Evolutionary conservation across 164 flowering plant species (phyloP).

Genomic region (Stephania yunnanensis): DNA sequence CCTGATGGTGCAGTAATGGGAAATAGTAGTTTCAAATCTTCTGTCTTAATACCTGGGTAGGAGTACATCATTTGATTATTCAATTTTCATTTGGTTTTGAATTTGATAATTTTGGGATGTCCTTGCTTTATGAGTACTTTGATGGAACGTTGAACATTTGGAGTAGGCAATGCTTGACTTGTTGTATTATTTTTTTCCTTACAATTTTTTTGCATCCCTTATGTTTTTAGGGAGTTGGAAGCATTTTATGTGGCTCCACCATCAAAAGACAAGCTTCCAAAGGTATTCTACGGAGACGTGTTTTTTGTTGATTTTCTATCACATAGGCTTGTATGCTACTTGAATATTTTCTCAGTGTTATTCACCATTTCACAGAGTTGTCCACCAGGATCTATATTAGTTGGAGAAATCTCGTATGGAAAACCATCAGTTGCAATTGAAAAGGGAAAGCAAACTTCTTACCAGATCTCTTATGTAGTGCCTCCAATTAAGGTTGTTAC

Average conservation of each 20-base stretch:
- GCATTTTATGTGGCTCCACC: slow-evolving; percentile 89
- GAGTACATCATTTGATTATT: slow-evolving; percentile 7
- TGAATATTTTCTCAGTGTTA: too few species aligned
- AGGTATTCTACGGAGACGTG: slow-evolving; percentile 39
- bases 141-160: neutral
- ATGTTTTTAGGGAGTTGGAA: slow-evolving; percentile 49
- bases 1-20: slow-evolving; percentile 93
- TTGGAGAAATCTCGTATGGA: slow-evolving; percentile 73
- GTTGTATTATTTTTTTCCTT: neutral
- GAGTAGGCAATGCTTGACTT: neutral
- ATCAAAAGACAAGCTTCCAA: slow-evolving; percentile 78
- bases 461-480: slow-evolving; percentile 58
- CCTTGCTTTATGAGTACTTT: neutral
- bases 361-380: slow-evolving; percentile 41
- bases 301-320: too few species aligned
- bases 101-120: neutral
- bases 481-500: slow-evolving; percentile 74
- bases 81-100: slow-evolving; percentile 4
- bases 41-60: slow-evolving; percentile 81
- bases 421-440: slow-evolving; percentile 36
- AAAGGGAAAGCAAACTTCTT: slow-evolving; percentile 51
- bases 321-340: too few species aligned
- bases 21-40: slow-evolving; percentile 58
- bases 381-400: slow-evolving; percentile 68
- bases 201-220: neutral